Percentiles rank a stretch among this genome's conserved stretches.
These are phyloP conservation scores for Ustulina deusta DNA, from an alignment of 2,329 filamentous ascomycete species.

Conservation along the genomic window DNA sequence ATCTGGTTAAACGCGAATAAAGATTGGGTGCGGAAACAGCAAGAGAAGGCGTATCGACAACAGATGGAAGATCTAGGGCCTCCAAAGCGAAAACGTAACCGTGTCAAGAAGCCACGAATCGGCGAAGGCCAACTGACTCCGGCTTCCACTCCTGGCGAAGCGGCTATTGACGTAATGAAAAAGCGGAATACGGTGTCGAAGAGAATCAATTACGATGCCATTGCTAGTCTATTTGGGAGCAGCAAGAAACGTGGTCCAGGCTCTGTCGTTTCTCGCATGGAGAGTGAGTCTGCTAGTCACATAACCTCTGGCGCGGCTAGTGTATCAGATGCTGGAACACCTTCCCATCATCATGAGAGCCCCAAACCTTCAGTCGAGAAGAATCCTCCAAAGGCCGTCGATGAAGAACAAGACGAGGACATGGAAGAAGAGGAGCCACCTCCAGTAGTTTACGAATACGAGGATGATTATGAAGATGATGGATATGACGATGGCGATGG, in stretches of 20 bases:
- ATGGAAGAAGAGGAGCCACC: constrained; percentile 54
- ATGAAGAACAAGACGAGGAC: constrained; percentile 53
- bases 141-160: constrained; percentile 76
- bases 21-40: constrained; percentile 88
- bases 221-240: constrained; percentile 68
- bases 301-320: constrained; percentile 53
- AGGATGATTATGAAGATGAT: constrained; percentile 43
- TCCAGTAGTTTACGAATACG: constrained; percentile 53
- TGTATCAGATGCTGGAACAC: constrained; percentile 51
- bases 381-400: constrained; percentile 52
- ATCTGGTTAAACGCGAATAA: constrained; percentile 97
- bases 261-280: constrained; percentile 59
- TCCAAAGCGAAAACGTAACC: constrained; percentile 69
- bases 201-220: constrained; percentile 79
- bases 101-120: constrained; percentile 63
- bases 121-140: constrained; percentile 74
- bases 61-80: constrained; percentile 67
- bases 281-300: constrained; percentile 57
- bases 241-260: constrained; percentile 60
- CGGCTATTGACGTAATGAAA: constrained; percentile 75
- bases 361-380: constrained; percentile 42
- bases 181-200: constrained; percentile 73
- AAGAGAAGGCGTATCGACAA: constrained; percentile 82
- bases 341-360: constrained; percentile 15
- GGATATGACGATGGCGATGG: constrained; percentile 48